Percentiles rank a stretch among this genome's conserved stretches.
Conservation (phyloP, 176 grass and related monocot genomes). For the Lolium multiflorum region DNA sequence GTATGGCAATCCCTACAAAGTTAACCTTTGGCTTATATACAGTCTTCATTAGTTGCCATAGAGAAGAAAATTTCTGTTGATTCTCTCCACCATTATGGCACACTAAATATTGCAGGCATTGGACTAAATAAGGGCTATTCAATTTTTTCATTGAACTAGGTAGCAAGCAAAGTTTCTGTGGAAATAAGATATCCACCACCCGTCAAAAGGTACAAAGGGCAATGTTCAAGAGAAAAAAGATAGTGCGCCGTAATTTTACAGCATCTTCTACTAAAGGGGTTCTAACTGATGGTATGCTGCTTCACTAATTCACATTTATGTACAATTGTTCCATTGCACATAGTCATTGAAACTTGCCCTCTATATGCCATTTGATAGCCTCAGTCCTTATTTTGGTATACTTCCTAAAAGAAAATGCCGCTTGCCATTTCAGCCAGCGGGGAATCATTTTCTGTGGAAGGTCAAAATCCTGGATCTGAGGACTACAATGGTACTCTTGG, state of each 20-base stretch:
- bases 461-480: constrained; percentile 44
- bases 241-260: constrained; percentile 33
- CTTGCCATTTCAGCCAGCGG: constrained; percentile 45
- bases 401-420: constrained; percentile 30
- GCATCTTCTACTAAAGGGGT: constrained; percentile 52
- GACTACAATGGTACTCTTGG: constrained; percentile 55
- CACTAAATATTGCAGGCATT: constrained; percentile 20
- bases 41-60: constrained; percentile 17
- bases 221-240: constrained; percentile 61
- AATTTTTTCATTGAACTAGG: constrained; percentile 43
- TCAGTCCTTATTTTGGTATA: constrained; percentile 5
- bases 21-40: constrained; percentile 27
- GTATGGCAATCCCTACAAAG: constrained; percentile 31
- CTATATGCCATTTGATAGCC: constrained; percentile 37
- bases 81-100: not conserved
- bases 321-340: not conserved
- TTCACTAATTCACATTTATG: constrained; percentile 9
- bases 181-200: constrained; percentile 58
- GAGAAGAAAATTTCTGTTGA: constrained; percentile 33
- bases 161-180: constrained; percentile 44
- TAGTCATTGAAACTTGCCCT: constrained; percentile 19
- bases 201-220: constrained; percentile 62
- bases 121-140: constrained; percentile 35
- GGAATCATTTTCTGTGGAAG: constrained; percentile 47
- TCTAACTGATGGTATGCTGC: constrained; percentile 43